These are phyloP conservation scores for Pseudocercospora cruenta DNA, from an alignment of 2,329 filamentous ascomycete genomes.

Conservation along the genomic window DNA sequence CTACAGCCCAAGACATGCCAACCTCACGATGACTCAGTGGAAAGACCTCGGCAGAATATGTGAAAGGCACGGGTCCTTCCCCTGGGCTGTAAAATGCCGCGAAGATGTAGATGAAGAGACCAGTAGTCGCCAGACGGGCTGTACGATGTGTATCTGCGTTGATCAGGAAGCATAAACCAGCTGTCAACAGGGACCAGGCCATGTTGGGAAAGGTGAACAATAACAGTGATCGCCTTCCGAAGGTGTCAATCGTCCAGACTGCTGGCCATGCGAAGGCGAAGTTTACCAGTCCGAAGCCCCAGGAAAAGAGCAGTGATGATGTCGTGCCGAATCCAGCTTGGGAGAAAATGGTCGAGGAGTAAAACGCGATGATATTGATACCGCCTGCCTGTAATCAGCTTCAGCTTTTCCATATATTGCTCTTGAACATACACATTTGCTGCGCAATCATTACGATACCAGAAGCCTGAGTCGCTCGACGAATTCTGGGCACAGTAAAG, in stretches of 20 bases:
- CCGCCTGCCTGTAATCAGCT: conserved; percentile 4
- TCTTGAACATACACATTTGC: conserved; percentile 26
- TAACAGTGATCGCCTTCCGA: conserved; percentile 57
- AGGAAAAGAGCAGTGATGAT: conserved; percentile 58
- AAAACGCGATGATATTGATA: conserved; percentile 43
- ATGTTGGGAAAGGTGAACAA: conserved; percentile 56
- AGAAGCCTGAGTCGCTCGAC: conserved; percentile 30
- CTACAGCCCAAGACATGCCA: conserved; percentile 36
- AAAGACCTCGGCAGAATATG: conserved; percentile 41
- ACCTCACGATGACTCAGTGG: conserved; percentile 37
- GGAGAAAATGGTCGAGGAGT: conserved; percentile 38
- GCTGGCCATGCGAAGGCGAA: conserved; percentile 64
- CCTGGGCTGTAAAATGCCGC: conserved; percentile 32
- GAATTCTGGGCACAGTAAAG: conserved; percentile 31
- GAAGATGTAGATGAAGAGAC: conserved; percentile 37
- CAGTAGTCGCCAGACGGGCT: conserved; percentile 39
- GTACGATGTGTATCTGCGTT: conserved; percentile 44
- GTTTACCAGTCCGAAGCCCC: conserved; percentile 62
- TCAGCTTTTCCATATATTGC: conserved; percentile 20
- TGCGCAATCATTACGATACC: conserved; percentile 29
- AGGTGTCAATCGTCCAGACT: conserved; percentile 54
- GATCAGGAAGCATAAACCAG: conserved; percentile 55
- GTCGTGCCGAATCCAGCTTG: conserved; percentile 43
- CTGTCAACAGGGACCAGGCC: conserved; percentile 52
- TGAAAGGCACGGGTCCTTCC: conserved; percentile 38